phyloP scores from a whole-genome alignment of 129 eudicot species.

The Flaveria ramosissima region DNA sequence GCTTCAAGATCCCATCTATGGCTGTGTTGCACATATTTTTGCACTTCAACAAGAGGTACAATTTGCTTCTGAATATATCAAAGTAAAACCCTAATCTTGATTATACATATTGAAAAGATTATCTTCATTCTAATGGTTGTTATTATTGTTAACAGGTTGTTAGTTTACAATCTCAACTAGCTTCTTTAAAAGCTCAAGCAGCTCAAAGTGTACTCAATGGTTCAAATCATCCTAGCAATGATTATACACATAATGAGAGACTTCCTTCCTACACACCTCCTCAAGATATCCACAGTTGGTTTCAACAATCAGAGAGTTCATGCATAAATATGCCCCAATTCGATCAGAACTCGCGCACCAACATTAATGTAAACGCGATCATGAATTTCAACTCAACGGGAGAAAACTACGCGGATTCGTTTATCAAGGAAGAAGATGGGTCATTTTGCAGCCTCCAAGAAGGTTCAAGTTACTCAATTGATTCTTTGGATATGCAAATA shows the following conservation, averaged over 20 bases:
- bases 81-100: constrained; percentile 32
- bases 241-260: constrained; percentile 41
- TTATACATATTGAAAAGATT: not conserved
- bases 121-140: constrained; percentile 13
- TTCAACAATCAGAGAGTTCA: constrained; percentile 59
- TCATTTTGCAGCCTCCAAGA: constrained; percentile 66
- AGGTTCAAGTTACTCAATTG: constrained; percentile 56
- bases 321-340: constrained; percentile 55
- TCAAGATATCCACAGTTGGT: constrained; percentile 71
- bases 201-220: constrained; percentile 44
- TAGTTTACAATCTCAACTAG: constrained; percentile 83
- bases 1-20: constrained; percentile 97
- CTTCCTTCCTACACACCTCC: constrained; percentile 42
- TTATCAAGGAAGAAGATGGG: constrained; percentile 47
- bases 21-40: constrained; percentile 92
- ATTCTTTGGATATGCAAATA: constrained; percentile 58
- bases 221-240: constrained; percentile 12
- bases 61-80: not conserved
- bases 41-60: constrained; percentile 95
- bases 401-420: constrained; percentile 37
- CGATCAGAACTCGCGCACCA: constrained; percentile 32
- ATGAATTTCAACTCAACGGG: constrained; percentile 41
- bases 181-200: constrained; percentile 73
- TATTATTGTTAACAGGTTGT: constrained; percentile 58
- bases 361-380: constrained; percentile 1